Conservation (phyloP, 1,284 basidiomycete genomes). For the Cerioporus squamosus region DNA sequence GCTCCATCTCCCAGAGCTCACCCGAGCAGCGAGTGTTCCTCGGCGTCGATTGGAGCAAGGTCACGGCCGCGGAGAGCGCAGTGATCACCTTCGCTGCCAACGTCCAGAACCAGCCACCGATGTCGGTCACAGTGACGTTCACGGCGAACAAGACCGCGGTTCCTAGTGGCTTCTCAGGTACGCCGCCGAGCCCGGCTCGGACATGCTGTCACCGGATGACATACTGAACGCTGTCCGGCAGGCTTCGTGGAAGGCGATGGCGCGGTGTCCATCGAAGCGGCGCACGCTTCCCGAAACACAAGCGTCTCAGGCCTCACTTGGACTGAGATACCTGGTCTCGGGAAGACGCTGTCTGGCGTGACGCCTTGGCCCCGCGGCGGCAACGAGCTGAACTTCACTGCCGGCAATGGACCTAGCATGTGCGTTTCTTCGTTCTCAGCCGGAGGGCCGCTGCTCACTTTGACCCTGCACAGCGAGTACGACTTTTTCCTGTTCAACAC, state of each 20-base stretch:
- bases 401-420: slow-evolving; percentile 65
- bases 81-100: slow-evolving; percentile 53
- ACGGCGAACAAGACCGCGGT: slow-evolving; percentile 43
- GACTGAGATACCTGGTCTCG: slow-evolving; percentile 62
- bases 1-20: slow-evolving; percentile 51
- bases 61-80: slow-evolving; percentile 48
- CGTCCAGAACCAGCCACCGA: slow-evolving; percentile 40
- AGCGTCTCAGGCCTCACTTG: slow-evolving; percentile 56
- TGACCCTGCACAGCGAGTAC: slow-evolving; percentile 41
- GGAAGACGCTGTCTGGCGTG: slow-evolving; percentile 61
- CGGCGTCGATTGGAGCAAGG: slow-evolving; percentile 63
- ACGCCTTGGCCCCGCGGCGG: slow-evolving; percentile 63
- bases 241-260: slow-evolving; percentile 71
- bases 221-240: slow-evolving; percentile 22
- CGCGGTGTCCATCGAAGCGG: slow-evolving; percentile 68
- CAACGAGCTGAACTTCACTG: slow-evolving; percentile 56
- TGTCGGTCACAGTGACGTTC: slow-evolving; percentile 45
- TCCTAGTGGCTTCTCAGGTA: slow-evolving; percentile 53
- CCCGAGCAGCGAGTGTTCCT: slow-evolving; percentile 61
- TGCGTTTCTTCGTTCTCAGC: slow-evolving; percentile 35
- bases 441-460: background rate
- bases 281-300: slow-evolving; percentile 56
- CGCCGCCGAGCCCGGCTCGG: slow-evolving; percentile 6
- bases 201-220: background rate
- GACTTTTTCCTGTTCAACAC: slow-evolving; percentile 68